Conservation (phyloP, 2,329 filamentous ascomycete genomes). For the Magnaporthales sp. region DNA sequence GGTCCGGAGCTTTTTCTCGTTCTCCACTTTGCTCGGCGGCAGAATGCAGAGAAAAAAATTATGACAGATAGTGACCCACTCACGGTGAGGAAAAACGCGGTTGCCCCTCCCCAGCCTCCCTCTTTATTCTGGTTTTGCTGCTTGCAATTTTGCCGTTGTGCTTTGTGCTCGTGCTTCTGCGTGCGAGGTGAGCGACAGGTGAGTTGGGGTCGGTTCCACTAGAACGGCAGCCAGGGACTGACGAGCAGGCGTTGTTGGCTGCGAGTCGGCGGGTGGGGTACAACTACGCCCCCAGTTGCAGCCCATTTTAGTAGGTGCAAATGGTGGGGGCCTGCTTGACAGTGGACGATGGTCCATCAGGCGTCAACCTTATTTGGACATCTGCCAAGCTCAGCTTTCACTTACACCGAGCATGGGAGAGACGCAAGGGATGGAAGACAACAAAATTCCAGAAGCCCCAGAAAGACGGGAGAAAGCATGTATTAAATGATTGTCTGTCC, state of each 20-base stretch:
- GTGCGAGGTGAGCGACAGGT: background rate
- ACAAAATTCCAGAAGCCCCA: too few species aligned
- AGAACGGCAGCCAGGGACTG: background rate
- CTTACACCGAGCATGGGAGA: conserved; percentile 1
- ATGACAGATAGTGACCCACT: background rate
- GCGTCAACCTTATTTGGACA: conserved; percentile 5
- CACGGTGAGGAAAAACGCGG: background rate
- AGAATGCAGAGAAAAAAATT: background rate
- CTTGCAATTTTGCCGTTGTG: background rate
- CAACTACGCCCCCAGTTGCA: background rate
- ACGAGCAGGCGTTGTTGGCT: background rate
- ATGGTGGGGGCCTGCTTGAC: background rate
- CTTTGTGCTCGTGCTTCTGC: background rate
- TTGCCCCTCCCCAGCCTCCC: background rate
- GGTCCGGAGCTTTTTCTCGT: background rate
- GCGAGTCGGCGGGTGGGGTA: background rate
- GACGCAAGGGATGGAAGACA: conserved; percentile 2
- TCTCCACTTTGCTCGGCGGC: background rate
- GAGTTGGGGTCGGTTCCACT: background rate
- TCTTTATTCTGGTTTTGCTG: background rate
- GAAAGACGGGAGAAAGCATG: too few species aligned
- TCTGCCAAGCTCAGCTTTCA: conserved; percentile 3
- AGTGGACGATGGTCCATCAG: background rate
- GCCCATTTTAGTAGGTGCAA: background rate
- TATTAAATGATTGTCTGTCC: too few species aligned